phyloP scores from a whole-genome alignment of 192 early-diverging fungal genomes.

The Linnemannia zychae region DNA sequence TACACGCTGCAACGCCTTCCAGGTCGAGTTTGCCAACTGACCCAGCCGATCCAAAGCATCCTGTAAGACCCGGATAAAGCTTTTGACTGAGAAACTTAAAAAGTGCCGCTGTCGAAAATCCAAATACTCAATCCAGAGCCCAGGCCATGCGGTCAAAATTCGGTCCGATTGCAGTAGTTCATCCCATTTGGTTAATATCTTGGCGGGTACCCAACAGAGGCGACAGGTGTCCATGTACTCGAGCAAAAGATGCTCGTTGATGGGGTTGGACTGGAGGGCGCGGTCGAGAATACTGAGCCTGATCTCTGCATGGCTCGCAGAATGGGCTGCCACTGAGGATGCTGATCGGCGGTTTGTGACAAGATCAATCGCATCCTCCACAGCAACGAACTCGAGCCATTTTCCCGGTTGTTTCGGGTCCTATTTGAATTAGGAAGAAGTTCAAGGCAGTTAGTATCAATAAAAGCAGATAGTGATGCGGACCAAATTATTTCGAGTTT shows the following conservation, averaged over 20 bases:
- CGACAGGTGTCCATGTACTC: conserved; percentile 64
- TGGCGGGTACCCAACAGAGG: conserved; percentile 61
- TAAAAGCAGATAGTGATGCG: neutral
- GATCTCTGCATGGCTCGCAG: conserved; percentile 60
- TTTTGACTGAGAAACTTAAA: conserved; percentile 62
- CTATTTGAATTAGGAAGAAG: conserved; percentile 21
- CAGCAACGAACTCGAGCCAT: conserved; percentile 68
- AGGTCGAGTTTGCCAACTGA: conserved; percentile 20
- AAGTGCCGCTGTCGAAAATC: conserved; percentile 69
- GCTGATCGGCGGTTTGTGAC: conserved; percentile 31
- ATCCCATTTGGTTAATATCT: conserved; percentile 67
- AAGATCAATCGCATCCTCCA: conserved; percentile 61
- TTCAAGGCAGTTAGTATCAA: neutral
- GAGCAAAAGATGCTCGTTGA: conserved; percentile 54
- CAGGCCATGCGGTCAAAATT: conserved; percentile 48
- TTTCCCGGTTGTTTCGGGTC: conserved; percentile 58
- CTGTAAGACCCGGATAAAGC: conserved; percentile 60
- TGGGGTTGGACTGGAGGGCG: conserved; percentile 64
- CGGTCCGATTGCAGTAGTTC: conserved; percentile 42
- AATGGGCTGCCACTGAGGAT: conserved; percentile 32
- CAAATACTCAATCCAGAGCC: conserved; percentile 70
- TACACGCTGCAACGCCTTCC: conserved; percentile 5
- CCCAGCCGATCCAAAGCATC: conserved; percentile 58
- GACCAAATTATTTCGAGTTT: neutral
- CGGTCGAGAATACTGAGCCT: conserved; percentile 70